Conservation (phyloP, 2,329 filamentous ascomycete species). For the Penicillium janthinellum region DNA sequence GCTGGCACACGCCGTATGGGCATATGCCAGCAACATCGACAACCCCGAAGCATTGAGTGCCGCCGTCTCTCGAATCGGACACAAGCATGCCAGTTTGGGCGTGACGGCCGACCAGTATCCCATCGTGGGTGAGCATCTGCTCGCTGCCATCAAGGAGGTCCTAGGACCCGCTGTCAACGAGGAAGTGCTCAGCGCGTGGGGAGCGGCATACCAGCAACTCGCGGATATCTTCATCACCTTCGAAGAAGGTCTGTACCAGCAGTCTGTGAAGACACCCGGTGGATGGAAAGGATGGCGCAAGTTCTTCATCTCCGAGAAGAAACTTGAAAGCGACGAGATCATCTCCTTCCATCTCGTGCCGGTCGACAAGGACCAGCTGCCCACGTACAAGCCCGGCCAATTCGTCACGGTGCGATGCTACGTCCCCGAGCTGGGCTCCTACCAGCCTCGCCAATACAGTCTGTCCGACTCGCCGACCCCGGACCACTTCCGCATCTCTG, state of each 20-base stretch:
- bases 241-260: conserved; percentile 59
- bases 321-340: conserved; percentile 65
- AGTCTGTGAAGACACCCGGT: conserved; percentile 12
- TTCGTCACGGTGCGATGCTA: conserved; percentile 64
- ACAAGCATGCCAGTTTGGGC: conserved; percentile 71
- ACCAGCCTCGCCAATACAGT: conserved; percentile 14
- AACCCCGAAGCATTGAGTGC: conserved; percentile 61
- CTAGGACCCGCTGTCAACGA: conserved; percentile 67
- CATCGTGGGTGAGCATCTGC: conserved; percentile 67
- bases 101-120: conserved; percentile 68
- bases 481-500: conserved; percentile 11
- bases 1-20: conserved; percentile 67
- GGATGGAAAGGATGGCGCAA: conserved; percentile 66
- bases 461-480: conserved; percentile 5
- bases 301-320: conserved; percentile 64
- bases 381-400: conserved; percentile 64
- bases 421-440: conserved; percentile 35
- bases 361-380: conserved; percentile 50
- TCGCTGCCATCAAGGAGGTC: conserved; percentile 66
- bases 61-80: conserved; percentile 66
- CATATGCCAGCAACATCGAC: conserved; percentile 70
- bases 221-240: conserved; percentile 68
- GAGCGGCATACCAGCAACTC: conserved; percentile 68
- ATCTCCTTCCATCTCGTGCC: conserved; percentile 66
- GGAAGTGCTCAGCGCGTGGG: conserved; percentile 66